These are phyloP conservation scores for Sesbania bispinosa DNA, from an alignment of 306 rosid species.

Conservation along the genomic window DNA sequence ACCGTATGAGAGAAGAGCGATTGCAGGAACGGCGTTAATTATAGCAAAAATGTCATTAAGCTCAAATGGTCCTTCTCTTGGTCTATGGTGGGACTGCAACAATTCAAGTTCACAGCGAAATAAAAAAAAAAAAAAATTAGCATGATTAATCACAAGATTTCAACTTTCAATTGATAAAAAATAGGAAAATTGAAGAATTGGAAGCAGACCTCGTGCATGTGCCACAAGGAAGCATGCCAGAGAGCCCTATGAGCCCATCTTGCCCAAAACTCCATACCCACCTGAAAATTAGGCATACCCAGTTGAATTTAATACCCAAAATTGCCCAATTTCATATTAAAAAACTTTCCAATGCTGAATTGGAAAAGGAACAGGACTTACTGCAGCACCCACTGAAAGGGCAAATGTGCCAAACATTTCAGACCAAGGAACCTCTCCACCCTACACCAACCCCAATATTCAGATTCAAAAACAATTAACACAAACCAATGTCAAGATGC, in stretches of 20 bases:
- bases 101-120: conserved; percentile 23
- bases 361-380: conserved; percentile 17
- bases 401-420: conserved; percentile 94
- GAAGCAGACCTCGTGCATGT: conserved; percentile 39
- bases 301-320: not conserved
- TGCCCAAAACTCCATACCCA: conserved; percentile 50
- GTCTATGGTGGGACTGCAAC: conserved; percentile 84
- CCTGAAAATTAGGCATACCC: conserved; percentile 20
- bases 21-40: conserved; percentile 85
- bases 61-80: conserved; percentile 97
- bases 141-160: not conserved
- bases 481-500: not conserved
- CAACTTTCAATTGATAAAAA: not conserved
- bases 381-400: conserved; percentile 87
- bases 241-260: conserved; percentile 48
- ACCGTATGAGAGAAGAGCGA: conserved; percentile 77
- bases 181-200: not conserved
- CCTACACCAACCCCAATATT: conserved; percentile 13
- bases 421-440: conserved; percentile 36
- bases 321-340: not conserved
- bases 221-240: conserved; percentile 48
- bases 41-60: conserved; percentile 93
- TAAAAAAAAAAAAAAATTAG: not conserved
- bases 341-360: not conserved
- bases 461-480: not conserved